A percentile compares a stretch with the other conserved stretches of the same genome.
phyloP scores from a whole-genome alignment of 805 yeast genomes.

The Tetrapisispora phaffii region DNA sequence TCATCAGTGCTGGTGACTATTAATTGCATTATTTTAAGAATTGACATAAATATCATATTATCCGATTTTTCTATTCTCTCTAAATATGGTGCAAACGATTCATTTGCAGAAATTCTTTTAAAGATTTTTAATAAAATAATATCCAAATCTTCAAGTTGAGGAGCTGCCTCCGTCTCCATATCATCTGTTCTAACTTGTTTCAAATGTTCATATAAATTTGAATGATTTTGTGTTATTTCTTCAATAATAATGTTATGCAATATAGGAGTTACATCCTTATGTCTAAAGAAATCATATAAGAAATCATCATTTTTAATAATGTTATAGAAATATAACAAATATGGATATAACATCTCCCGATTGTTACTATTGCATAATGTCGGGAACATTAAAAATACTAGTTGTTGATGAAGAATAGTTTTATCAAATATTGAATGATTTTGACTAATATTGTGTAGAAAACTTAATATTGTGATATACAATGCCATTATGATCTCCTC shows the following conservation, averaged over 20 bases:
- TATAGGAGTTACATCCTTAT: slow-evolving; percentile 8
- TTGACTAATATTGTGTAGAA: slow-evolving; percentile 20
- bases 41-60: slow-evolving; percentile 7
- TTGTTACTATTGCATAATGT: slow-evolving; percentile 5
- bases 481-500: slow-evolving; percentile 18
- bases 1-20: slow-evolving; percentile 30
- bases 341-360: slow-evolving; percentile 11
- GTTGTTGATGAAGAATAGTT: slow-evolving; percentile 9
- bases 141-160: slow-evolving; percentile 8
- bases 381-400: slow-evolving; percentile 19
- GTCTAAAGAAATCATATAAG: slow-evolving; percentile 18
- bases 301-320: slow-evolving; percentile 19
- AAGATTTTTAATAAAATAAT: slow-evolving; percentile 22
- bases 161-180: not conserved
- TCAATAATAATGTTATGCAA: slow-evolving; percentile 14
- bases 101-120: slow-evolving; percentile 25
- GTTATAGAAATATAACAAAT: slow-evolving; percentile 16
- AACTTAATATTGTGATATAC: slow-evolving; percentile 13
- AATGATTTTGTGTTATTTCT: slow-evolving; percentile 10
- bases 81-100: slow-evolving; percentile 29
- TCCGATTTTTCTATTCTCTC: slow-evolving; percentile 7
- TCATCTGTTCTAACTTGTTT: not conserved
- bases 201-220: slow-evolving; percentile 7
- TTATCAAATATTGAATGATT: slow-evolving; percentile 13
- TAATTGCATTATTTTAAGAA: slow-evolving; percentile 25